A percentile compares a stretch with the other conserved stretches of the same genome.
Evolutionary conservation across 192 early-diverging fungal species (phyloP).

Genomic region (Entomortierella beljakovae): DNA sequence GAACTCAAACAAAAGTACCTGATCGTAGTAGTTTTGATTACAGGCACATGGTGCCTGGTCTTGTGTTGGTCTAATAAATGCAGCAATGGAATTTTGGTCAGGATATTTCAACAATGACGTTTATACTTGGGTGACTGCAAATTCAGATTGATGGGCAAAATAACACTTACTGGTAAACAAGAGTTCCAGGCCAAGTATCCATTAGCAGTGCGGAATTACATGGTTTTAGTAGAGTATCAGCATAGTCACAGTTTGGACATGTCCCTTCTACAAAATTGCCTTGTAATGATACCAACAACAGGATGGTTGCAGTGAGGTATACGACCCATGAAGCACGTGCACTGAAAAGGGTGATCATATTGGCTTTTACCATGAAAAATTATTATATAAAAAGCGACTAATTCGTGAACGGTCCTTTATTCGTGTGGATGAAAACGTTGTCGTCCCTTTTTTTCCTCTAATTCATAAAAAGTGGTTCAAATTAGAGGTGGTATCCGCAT

Average conservation of each 20-base stretch:
- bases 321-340: constrained; percentile 1
- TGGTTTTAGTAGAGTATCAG: constrained; percentile 28
- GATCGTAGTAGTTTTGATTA: constrained; percentile 43
- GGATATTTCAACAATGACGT: background rate
- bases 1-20: constrained; percentile 13
- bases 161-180: constrained; percentile 43
- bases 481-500: too few species aligned
- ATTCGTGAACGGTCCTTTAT: background rate
- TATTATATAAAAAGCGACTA: background rate
- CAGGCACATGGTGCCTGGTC: constrained; percentile 30
- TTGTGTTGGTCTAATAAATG: constrained; percentile 24
- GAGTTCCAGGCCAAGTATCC: constrained; percentile 25
- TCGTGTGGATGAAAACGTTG: too few species aligned
- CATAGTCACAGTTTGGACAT: constrained; percentile 33
- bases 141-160: background rate
- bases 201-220: constrained; percentile 26
- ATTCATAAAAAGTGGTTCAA: too few species aligned
- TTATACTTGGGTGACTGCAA: background rate
- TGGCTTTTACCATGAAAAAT: constrained; percentile 8
- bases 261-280: constrained; percentile 3
- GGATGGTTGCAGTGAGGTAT: background rate
- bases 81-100: background rate
- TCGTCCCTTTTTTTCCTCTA: too few species aligned
- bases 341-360: background rate
- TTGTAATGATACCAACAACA: background rate